Evolutionary conservation across 2,329 filamentous ascomycete species (phyloP).

Genomic region (Aspergillus pseudoglaucus): DNA sequence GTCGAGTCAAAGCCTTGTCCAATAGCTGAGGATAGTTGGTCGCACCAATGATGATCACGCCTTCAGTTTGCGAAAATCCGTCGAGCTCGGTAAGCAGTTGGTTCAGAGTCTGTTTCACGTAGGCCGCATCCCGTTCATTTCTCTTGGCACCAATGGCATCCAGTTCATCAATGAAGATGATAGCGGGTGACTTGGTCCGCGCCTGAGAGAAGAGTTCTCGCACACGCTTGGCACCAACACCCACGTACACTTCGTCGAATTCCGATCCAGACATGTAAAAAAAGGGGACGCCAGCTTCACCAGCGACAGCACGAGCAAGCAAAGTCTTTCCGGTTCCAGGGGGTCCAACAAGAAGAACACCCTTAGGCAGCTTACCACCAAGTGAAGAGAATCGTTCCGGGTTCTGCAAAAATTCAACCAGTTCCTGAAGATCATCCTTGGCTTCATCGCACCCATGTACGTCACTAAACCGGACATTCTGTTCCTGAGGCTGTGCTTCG

Average conservation of each 20-base stretch:
- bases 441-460: constrained; percentile 97
- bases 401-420: constrained; percentile 92
- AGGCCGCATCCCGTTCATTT: constrained; percentile 85
- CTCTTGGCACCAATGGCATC: constrained; percentile 92
- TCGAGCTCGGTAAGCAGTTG: constrained; percentile 95
- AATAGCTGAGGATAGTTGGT: constrained; percentile 94
- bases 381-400: constrained; percentile 90
- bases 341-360: constrained; percentile 88
- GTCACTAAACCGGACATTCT: constrained; percentile 84
- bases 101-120: constrained; percentile 95
- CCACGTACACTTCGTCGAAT: constrained; percentile 97
- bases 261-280: constrained; percentile 99
- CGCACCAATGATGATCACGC: constrained; percentile 90
- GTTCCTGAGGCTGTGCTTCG: constrained; percentile 86
- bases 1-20: constrained; percentile 88
- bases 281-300: constrained; percentile 95
- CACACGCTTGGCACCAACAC: constrained; percentile 92
- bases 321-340: constrained; percentile 97
- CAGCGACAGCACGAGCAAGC: constrained; percentile 87
- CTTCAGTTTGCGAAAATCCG: constrained; percentile 89
- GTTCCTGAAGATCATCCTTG: constrained; percentile 93
- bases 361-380: constrained; percentile 93
- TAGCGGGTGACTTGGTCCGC: constrained; percentile 77
- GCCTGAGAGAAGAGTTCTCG: constrained; percentile 84
- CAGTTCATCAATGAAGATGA: constrained; percentile 92